These are phyloP conservation scores for Chaetomium globosum DNA, from an alignment of 2,329 filamentous ascomycete genomes.

Conservation along the genomic window DNA sequence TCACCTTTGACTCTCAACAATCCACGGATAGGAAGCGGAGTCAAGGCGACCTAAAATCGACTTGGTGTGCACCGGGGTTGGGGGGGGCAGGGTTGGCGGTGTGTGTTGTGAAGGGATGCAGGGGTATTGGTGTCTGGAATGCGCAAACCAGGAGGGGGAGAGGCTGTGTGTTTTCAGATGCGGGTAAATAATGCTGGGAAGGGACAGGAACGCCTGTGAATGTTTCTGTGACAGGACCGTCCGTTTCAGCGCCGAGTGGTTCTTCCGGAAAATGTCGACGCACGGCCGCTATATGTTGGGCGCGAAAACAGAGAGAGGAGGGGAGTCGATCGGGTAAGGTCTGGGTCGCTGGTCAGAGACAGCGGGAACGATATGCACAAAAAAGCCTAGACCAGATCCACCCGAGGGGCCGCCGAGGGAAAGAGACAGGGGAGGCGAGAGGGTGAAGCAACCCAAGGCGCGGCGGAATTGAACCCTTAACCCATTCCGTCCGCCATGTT, in stretches of 20 bases:
- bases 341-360: slow-evolving; percentile 27
- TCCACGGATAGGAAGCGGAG: slow-evolving; percentile 50
- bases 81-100: slow-evolving; percentile 25
- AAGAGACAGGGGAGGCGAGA: slow-evolving; percentile 25
- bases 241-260: slow-evolving; percentile 4
- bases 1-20: slow-evolving; percentile 53
- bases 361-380: slow-evolving; percentile 25
- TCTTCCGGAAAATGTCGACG: slow-evolving; percentile 16
- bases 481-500: slow-evolving; percentile 31
- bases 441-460: slow-evolving; percentile 26
- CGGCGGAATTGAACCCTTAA: slow-evolving; percentile 30
- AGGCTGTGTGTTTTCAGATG: slow-evolving; percentile 14
- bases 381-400: slow-evolving; percentile 32
- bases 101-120: slow-evolving; percentile 16
- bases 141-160: slow-evolving; percentile 8
- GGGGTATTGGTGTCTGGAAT: slow-evolving; percentile 21
- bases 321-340: slow-evolving; percentile 29
- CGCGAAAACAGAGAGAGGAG: slow-evolving; percentile 29
- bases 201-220: background rate
- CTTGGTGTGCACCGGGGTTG: background rate
- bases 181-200: slow-evolving; percentile 2
- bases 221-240: slow-evolving; percentile 11
- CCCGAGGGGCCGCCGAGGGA: slow-evolving; percentile 21
- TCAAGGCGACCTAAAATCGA: slow-evolving; percentile 42
- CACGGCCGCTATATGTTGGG: slow-evolving; percentile 31